Evolutionary conservation across 208 protist species (phyloP), one percentile per base, ranked within the genome.

Genomic region (Angomonas deanei): DNA sequence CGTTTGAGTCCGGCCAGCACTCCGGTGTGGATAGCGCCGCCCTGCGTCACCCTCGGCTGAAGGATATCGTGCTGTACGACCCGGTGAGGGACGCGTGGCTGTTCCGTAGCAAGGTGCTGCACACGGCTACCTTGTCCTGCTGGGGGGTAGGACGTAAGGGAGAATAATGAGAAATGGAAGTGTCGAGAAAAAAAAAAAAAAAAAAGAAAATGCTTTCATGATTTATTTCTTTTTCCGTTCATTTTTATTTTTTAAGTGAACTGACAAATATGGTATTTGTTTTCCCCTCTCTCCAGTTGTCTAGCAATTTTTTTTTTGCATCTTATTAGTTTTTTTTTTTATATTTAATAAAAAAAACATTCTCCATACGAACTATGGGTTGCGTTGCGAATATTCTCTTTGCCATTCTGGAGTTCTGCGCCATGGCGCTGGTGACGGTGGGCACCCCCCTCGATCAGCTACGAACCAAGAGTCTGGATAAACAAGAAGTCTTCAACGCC

Each of bases 51-150:
- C 53, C 74, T 64, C 27, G 61, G 71, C 23, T 92, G 47, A 67
- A 66, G 21, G 86, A 88, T 26, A 87, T 92, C 30, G 80, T 92
- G 5, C 60, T 92, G 46, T 92, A 92, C 78, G 82, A 92, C 55
- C 76, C 86, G 1, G 73, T 92, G 42, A 62, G 76, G 19, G 86
- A 92, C 70, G 67, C 67, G 11, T 92, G 86, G 86, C 66, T 87
- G 8, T 92, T 92, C 56, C 57, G 68, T 2, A 64, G 74, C 61
- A 84, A 89, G 50, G 76, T 86, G 1, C 78, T 82, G 38, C 86
- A 92, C 59, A 89, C 86, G 1, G 86, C 86, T 6, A 78, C 74
- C 36, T 66, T 65, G 32, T 73, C 78, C 55, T 73, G 68, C 21
- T 67, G 84, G 34, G 69, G 68, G 23, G 66, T 73, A 27, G 66